Evolutionary conservation across 1,284 basidiomycete genomes (phyloP), one percentile per base, ranked within the genome.

Genomic region (Marasmius sp.): DNA sequence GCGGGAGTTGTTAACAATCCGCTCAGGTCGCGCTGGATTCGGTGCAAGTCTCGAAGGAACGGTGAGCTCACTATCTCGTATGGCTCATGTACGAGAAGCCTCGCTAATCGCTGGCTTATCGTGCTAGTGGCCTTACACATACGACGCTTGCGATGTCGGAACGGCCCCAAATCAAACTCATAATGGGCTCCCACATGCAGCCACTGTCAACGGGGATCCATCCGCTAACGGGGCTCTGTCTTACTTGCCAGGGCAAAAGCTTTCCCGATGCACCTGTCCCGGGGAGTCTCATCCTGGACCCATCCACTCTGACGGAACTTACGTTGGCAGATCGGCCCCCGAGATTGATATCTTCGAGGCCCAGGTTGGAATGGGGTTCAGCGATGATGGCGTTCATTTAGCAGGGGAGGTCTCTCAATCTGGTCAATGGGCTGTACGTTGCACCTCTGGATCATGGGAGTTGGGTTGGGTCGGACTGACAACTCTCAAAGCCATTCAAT

Each of bases 281-380:
- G 84, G 85, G 16, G 87, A 92, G 69, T 78, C 79, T 6, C 93
- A 95, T 72, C 93, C 93, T 0, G 93, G 93, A 0, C 93, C 93
- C 27, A 75, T 83, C 45, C 79, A 84, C 63, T 57, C 70, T 14
- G 82, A 84, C 65, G 83, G 92, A 12, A 80, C 86, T 0, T 93
- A 83, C 67, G 87, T 91, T 12, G 93, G 92, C 5, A 81, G 93
- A 39, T 75, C 86, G 0, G 89, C 92, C 0, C 92, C 92, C 0
- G 92, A 94, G 73, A 93, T 94, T 60, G 91, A 93, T 74, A 77
- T 93, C 58, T 84, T 93, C 65, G 91, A 93, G 77, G 91, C 91
- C 22, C 80, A 83, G 71, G 59, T 71, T 66, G 72, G 77, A 39
- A 72, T 72, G 14, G 69, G 57, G 34, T 47, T 59, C 52, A 38